phyloP scores from a whole-genome alignment of 345 rosid genomes.

The Eucalyptus fibrosa region DNA sequence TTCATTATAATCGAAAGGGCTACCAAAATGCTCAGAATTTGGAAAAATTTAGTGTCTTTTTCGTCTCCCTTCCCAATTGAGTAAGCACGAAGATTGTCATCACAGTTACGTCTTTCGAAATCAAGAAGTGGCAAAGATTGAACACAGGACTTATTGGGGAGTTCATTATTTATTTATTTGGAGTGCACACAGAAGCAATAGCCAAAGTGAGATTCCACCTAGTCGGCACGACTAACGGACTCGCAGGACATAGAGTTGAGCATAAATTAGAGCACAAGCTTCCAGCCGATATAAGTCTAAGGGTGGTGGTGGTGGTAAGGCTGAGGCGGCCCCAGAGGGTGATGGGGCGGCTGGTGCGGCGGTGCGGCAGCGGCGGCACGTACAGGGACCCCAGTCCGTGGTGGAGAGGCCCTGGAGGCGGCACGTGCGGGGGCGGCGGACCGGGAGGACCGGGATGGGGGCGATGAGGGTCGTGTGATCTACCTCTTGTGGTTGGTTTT shows the following conservation, averaged over 20 bases:
- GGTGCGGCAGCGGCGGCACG: accelerated
- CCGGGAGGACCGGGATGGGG: background rate
- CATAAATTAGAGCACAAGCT: background rate
- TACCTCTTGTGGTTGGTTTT: background rate
- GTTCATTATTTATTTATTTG: background rate
- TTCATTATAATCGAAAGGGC: background rate
- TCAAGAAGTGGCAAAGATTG: background rate
- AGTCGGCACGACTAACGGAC: background rate
- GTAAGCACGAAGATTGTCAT: background rate
- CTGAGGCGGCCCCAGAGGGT: background rate
- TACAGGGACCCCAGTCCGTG: background rate
- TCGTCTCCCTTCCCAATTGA: background rate
- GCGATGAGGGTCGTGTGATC: background rate
- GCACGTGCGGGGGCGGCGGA: background rate
- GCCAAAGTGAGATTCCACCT: background rate
- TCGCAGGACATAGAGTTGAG: background rate
- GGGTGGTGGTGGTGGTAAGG: background rate
- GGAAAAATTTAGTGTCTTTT: background rate
- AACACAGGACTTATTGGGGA: background rate
- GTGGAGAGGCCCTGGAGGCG: background rate
- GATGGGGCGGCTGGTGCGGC: background rate
- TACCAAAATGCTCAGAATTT: background rate
- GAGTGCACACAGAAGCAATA: background rate
- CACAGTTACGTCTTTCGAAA: background rate
- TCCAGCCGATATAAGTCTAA: background rate